phyloP scores from a whole-genome alignment of 1,284 basidiomycete species.

The Anthracocystis setariae region DNA sequence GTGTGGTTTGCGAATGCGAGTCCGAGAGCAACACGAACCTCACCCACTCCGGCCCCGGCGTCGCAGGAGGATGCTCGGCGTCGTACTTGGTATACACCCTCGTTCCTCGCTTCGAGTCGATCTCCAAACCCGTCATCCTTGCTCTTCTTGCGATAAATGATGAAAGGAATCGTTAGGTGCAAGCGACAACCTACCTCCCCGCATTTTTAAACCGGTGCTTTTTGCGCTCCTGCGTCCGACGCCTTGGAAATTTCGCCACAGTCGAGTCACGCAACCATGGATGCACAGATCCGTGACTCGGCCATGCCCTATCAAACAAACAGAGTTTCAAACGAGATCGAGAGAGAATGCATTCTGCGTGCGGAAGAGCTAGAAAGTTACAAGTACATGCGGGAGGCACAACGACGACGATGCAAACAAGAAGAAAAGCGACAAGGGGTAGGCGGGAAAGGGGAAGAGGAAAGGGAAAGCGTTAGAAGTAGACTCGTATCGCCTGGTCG shows the following conservation, averaged over 20 bases:
- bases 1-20: slow-evolving; percentile 36
- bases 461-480: slow-evolving; percentile 43
- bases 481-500: slow-evolving; percentile 54
- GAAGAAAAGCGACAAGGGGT: neutral
- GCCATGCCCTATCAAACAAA: neutral
- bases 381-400: slow-evolving; percentile 15
- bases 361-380: neutral
- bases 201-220: no score
- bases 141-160: neutral
- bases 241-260: no score
- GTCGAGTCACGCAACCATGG: no score
- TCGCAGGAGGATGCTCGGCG: slow-evolving; percentile 20
- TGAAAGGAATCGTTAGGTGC: no score
- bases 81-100: slow-evolving; percentile 29
- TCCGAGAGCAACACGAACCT: slow-evolving; percentile 51
- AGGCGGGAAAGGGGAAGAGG: no score
- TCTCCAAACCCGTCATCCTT: slow-evolving; percentile 3
- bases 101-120: slow-evolving; percentile 13
- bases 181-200: no score
- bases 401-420: neutral
- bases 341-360: neutral
- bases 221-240: no score
- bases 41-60: slow-evolving; percentile 26
- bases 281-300: no score
- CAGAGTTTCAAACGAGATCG: neutral